A percentile compares a stretch with the other conserved stretches of the same genome.
These are phyloP conservation scores for Phaeophleospora eucalypticola DNA, from an alignment of 2,329 filamentous ascomycete genomes.

Conservation along the genomic window DNA sequence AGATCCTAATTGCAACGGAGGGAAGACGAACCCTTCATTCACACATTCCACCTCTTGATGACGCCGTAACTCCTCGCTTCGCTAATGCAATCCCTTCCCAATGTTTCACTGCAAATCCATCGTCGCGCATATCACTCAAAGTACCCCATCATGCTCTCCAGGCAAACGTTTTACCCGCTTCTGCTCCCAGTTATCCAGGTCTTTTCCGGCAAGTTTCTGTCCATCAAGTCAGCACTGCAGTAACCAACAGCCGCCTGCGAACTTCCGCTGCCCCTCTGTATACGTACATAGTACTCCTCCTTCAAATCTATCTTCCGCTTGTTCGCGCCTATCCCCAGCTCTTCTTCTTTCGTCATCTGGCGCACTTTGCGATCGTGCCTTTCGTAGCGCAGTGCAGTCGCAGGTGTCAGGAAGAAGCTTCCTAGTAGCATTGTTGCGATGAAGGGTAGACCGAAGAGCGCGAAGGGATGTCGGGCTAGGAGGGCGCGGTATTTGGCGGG, in stretches of 20 bases:
- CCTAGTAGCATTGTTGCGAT: constrained; percentile 83
- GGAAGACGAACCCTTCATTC: no score
- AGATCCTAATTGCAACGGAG: no score
- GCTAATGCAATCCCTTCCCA: no score
- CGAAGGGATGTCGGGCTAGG: constrained; percentile 77
- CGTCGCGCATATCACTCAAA: no score
- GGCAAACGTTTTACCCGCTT: constrained; percentile 85
- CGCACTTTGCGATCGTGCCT: constrained; percentile 84
- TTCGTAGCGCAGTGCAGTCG: constrained; percentile 90
- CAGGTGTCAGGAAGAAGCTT: constrained; percentile 90
- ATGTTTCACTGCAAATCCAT: no score
- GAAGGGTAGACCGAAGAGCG: constrained; percentile 92
- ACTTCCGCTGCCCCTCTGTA: not conserved
- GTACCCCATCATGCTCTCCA: constrained; percentile 81
- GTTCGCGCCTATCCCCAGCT: constrained; percentile 70
- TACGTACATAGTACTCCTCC: constrained; percentile 81
- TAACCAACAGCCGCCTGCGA: constrained; percentile 23
- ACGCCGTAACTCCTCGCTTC: no score
- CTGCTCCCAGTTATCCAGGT: constrained; percentile 95
- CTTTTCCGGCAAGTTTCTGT: constrained; percentile 77
- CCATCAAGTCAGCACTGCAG: constrained; percentile 10
- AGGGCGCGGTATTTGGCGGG: constrained; percentile 71
- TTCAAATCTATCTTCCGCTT: constrained; percentile 71
- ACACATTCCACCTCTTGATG: no score
- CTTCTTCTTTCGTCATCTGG: constrained; percentile 76